These are phyloP conservation scores for Huiozyma naganishii DNA, from an alignment of 805 yeast species.

Conservation along the genomic window DNA sequence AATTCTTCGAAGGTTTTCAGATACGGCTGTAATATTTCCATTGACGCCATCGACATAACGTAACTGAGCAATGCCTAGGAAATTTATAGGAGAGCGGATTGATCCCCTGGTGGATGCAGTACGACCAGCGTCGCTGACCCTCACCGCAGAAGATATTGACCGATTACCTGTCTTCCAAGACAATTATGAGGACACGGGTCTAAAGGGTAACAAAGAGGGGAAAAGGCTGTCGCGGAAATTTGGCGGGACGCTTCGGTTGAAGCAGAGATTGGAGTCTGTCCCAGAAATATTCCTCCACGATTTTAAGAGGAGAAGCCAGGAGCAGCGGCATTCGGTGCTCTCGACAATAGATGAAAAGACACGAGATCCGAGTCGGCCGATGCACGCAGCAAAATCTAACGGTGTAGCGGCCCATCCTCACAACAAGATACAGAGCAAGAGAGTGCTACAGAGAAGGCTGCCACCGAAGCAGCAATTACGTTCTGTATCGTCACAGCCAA, in stretches of 20 bases:
- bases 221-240: conserved; percentile 13
- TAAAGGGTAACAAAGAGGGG: conserved; percentile 1
- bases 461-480: not conserved
- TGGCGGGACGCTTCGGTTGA: conserved; percentile 22
- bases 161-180: conserved; percentile 15
- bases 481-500: too few relatives aligned
- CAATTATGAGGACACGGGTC: conserved; percentile 1
- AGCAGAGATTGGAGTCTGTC: conserved; percentile 22
- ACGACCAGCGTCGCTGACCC: conserved; percentile 24
- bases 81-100: conserved; percentile 23
- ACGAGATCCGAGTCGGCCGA: too few relatives aligned
- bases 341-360: too few relatives aligned
- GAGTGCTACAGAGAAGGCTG: conserved; percentile 3
- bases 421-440: not conserved
- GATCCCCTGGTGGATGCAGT: conserved; percentile 17
- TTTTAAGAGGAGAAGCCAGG: conserved; percentile 8
- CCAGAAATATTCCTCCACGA: conserved; percentile 24
- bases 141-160: conserved; percentile 21
- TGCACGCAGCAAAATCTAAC: too few relatives aligned
- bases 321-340: not conserved
- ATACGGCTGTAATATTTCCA: too few relatives aligned
- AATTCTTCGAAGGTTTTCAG: too few relatives aligned
- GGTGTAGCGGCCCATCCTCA: too few relatives aligned
- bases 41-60: too few relatives aligned
- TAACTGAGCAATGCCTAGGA: conserved; percentile 16